Conservation (phyloP, 176 grass and related monocot genomes). For the Canna indica region DNA sequence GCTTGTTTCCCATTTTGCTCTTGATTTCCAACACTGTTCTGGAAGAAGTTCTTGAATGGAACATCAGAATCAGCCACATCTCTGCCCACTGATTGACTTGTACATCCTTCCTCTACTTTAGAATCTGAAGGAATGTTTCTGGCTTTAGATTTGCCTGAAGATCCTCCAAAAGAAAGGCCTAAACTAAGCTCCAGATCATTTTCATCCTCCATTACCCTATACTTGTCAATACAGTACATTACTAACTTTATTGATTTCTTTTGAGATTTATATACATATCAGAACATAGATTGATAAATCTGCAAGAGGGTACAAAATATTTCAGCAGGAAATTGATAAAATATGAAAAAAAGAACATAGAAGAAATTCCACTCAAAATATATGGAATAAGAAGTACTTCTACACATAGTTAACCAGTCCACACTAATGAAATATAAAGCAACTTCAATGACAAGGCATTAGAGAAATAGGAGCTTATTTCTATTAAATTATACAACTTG, state of each 20-base stretch:
- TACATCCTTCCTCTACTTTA: slow-evolving; percentile 62
- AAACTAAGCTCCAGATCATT: slow-evolving; percentile 87
- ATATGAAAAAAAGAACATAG: no score
- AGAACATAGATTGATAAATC: background rate
- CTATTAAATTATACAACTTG: no score
- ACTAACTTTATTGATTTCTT: background rate
- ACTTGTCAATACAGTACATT: background rate
- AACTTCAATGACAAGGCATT: background rate
- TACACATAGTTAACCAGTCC: no score
- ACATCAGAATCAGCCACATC: slow-evolving; percentile 40
- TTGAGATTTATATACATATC: background rate
- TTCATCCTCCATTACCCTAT: slow-evolving; percentile 57
- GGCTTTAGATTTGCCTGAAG: slow-evolving; percentile 45
- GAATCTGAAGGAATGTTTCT: slow-evolving; percentile 35
- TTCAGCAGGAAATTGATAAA: background rate
- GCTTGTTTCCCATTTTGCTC: slow-evolving; percentile 55
- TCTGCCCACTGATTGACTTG: slow-evolving; percentile 21
- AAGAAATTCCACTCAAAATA: no score
- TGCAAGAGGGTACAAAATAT: background rate
- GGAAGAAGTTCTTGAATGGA: slow-evolving; percentile 51
- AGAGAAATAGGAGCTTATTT: no score
- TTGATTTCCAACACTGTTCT: slow-evolving; percentile 17
- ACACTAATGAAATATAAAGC: no score
- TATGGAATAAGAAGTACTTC: no score
- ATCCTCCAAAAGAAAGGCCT: slow-evolving; percentile 72